A percentile compares a stretch with the other conserved stretches of the same genome.
Evolutionary conservation across 768 basidiomycete species (phyloP).

Genomic region (Agaricus subrufescens): DNA sequence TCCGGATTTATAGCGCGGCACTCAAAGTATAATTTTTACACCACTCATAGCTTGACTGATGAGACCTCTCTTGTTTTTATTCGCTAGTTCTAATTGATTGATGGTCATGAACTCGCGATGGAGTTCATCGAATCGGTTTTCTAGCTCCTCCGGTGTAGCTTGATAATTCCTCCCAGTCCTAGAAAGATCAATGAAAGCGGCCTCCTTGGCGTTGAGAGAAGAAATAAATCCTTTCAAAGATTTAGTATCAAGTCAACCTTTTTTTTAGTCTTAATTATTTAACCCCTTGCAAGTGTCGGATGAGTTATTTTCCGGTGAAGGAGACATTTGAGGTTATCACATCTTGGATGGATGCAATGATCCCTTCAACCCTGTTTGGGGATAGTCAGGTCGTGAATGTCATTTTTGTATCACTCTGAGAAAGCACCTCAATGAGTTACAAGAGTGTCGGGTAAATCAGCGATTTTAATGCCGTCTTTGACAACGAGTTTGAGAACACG

Average conservation of each 20-base stretch:
- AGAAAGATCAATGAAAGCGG: conserved; percentile 23
- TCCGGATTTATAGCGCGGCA: no score
- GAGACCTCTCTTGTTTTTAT: conserved; percentile 18
- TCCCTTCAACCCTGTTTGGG: conserved; percentile 35
- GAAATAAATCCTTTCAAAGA: conserved; percentile 30
- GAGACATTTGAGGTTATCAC: conserved; percentile 27
- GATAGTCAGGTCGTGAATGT: not conserved
- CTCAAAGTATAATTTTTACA: no score
- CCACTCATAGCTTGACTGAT: conserved; percentile 2
- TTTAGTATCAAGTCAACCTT: conserved; percentile 21
- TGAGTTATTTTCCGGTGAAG: conserved; percentile 15
- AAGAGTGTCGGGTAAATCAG: conserved; percentile 31
- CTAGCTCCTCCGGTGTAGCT: conserved; percentile 25
- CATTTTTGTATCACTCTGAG: not conserved
- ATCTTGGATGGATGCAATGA: conserved; percentile 42
- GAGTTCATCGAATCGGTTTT: conserved; percentile 25
- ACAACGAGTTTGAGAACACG: conserved; percentile 33
- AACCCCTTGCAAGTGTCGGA: conserved; percentile 24
- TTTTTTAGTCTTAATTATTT: not conserved
- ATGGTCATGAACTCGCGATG: conserved; percentile 18
- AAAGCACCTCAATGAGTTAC: conserved; percentile 35
- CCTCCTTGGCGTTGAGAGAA: conserved; percentile 27
- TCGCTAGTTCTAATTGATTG: conserved; percentile 18
- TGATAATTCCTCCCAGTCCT: conserved; percentile 29
- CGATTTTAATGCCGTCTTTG: conserved; percentile 35